These are phyloP conservation scores for Colletotrichum camelliae DNA, from an alignment of 2,329 filamentous ascomycete genomes.

Conservation along the genomic window DNA sequence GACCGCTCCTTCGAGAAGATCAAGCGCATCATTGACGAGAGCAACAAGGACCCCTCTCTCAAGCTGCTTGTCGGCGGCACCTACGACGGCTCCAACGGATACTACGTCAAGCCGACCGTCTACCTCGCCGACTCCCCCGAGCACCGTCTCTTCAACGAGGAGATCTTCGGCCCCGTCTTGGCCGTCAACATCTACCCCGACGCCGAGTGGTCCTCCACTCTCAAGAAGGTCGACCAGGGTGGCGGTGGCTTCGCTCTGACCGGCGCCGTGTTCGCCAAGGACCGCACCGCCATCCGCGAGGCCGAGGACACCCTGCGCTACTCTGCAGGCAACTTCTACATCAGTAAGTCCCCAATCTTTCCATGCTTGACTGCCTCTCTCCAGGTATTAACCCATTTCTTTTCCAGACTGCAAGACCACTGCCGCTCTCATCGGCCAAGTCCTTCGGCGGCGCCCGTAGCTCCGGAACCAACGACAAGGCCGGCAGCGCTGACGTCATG, in stretches of 20 bases:
- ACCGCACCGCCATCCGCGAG: conserved; percentile 51
- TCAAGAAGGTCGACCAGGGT: conserved; percentile 44
- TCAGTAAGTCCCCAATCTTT: conserved; percentile 36
- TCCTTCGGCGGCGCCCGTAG: conserved; percentile 58
- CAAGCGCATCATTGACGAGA: conserved; percentile 46
- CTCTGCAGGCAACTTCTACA: conserved; percentile 62
- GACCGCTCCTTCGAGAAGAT: conserved; percentile 51
- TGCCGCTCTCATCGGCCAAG: conserved; percentile 60
- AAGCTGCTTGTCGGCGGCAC: conserved; percentile 49
- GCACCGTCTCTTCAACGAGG: conserved; percentile 52
- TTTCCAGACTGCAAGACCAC: conserved; percentile 57
- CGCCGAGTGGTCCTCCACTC: conserved; percentile 37
- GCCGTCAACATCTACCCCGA: conserved; percentile 50
- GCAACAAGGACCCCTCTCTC: conserved; percentile 46
- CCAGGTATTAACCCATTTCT: not conserved
- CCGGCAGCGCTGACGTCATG: conserved; percentile 55
- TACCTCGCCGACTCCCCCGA: conserved; percentile 45
- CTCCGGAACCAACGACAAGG: conserved; percentile 63
- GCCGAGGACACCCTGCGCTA: conserved; percentile 58
- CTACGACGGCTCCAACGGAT: conserved; percentile 51
- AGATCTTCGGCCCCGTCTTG: conserved; percentile 51
- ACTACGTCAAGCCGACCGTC: conserved; percentile 51
- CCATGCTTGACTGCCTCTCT: not conserved
- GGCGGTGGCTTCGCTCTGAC: conserved; percentile 52
- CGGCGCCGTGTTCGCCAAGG: conserved; percentile 54